These are phyloP conservation scores for Lumnitzera racemosa DNA, from an alignment of 345 rosid species.

Conservation along the genomic window DNA sequence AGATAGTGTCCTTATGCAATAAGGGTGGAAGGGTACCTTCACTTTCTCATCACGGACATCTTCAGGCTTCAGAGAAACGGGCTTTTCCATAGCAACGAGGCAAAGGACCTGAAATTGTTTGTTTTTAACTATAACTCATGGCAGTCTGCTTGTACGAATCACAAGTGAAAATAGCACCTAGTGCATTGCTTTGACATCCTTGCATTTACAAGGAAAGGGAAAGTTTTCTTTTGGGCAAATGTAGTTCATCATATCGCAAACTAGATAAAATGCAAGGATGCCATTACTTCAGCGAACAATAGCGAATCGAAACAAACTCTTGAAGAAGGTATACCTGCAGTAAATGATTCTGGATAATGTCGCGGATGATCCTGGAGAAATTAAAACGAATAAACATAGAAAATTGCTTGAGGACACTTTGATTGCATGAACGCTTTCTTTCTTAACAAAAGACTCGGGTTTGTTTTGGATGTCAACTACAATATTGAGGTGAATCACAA, in stretches of 20 bases:
- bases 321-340: slow-evolving; percentile 52
- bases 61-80: slow-evolving; percentile 95
- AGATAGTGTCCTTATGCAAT: slow-evolving; percentile 5
- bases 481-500: too few species aligned
- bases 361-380: slow-evolving; percentile 83
- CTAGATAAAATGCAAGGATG: too few species aligned
- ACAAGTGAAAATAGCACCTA: too few species aligned
- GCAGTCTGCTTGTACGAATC: too few species aligned
- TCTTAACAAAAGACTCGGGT: too few species aligned
- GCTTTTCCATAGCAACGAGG: slow-evolving; percentile 98
- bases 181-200: too few species aligned
- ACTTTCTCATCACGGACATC: slow-evolving; percentile 98
- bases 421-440: too few species aligned
- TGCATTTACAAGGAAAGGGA: too few species aligned
- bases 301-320: neutral
- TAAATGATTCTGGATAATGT: slow-evolving; percentile 93
- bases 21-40: slow-evolving; percentile 41
- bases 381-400: slow-evolving; percentile 4
- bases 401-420: neutral
- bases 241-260: too few species aligned
- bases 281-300: too few species aligned
- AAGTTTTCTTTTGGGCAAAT: too few species aligned
- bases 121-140: neutral
- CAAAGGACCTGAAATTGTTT: slow-evolving; percentile 63
- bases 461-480: too few species aligned